Evolutionary conservation across 1,284 basidiomycete genomes (phyloP).

Genomic region (Ganoderma sinense): DNA sequence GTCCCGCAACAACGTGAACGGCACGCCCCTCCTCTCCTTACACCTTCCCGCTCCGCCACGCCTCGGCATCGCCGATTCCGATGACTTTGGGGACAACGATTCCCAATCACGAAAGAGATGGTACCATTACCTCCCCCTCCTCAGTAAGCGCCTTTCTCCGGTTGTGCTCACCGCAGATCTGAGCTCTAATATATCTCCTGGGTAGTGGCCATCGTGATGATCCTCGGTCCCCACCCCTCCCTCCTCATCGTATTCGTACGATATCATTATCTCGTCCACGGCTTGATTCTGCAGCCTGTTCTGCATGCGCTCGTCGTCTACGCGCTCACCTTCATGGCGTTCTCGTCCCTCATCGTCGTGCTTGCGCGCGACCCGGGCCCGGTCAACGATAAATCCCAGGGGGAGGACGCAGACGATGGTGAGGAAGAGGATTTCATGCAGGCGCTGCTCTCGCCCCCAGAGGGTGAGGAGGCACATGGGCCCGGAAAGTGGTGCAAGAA

Average conservation of each 20-base stretch:
- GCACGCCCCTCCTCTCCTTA: constrained; percentile 24
- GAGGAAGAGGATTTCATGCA: constrained; percentile 65
- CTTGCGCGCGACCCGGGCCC: constrained; percentile 78
- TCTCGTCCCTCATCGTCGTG: constrained; percentile 76
- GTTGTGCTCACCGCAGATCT: too few species aligned
- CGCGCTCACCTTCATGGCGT: constrained; percentile 68
- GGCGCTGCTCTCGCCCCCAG: constrained; percentile 60
- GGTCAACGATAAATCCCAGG: constrained; percentile 43
- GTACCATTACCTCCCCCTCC: constrained; percentile 66
- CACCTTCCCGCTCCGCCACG: constrained; percentile 26
- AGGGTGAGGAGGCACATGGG: constrained; percentile 52
- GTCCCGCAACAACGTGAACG: constrained; percentile 4
- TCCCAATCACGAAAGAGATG: constrained; percentile 57
- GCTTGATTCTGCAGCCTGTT: constrained; percentile 54
- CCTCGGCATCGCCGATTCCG: constrained; percentile 26
- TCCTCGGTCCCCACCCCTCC: constrained; percentile 78
- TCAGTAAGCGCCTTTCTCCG: constrained; percentile 45
- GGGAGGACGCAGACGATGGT: constrained; percentile 43
- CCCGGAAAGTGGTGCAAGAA: constrained; percentile 78
- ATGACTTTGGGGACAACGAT: constrained; percentile 46
- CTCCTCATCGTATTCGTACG: constrained; percentile 69
- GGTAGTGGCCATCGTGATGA: constrained; percentile 62
- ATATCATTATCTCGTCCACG: constrained; percentile 65
- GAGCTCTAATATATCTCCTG: background rate
- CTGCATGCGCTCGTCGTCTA: constrained; percentile 65